Conservation (phyloP, 805 yeast genomes). For the Saccharomycopsis sp. region DNA sequence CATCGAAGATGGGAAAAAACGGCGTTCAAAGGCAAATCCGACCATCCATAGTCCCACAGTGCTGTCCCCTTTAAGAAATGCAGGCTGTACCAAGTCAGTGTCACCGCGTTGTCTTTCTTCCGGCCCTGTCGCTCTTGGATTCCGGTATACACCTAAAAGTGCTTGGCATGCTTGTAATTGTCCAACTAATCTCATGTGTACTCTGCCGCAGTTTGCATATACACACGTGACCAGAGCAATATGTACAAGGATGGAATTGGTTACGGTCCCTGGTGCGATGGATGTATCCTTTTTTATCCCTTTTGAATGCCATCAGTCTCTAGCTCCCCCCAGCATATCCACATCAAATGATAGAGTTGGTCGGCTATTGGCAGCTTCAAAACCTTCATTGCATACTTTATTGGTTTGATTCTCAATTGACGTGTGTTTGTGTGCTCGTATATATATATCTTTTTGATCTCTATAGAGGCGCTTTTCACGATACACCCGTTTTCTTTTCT, state of each 20-base stretch:
- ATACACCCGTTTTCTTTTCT: no score
- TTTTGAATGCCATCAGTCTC: not conserved
- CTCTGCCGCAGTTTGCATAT: not conserved
- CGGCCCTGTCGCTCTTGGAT: not conserved
- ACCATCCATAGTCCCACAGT: not conserved
- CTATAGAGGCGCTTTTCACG: no score
- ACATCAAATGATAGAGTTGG: no score
- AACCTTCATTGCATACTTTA: no score
- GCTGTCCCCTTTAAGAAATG: not conserved
- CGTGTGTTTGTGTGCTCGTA: no score
- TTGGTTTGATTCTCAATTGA: no score
- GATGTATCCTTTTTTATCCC: not conserved
- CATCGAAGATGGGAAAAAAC: not conserved
- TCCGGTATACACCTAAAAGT: not conserved
- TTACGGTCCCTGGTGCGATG: not conserved
- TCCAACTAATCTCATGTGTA: not conserved
- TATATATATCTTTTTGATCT: no score
- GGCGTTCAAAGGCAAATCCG: not conserved
- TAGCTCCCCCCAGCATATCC: not conserved
- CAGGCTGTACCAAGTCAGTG: no score
- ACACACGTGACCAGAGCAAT: not conserved
- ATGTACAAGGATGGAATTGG: not conserved
- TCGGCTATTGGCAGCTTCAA: no score
- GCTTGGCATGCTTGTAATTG: not conserved
- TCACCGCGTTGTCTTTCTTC: not conserved